phyloP scores from a whole-genome alignment of 495 filamentous ascomycete species.

The Neurospora intermedia region DNA sequence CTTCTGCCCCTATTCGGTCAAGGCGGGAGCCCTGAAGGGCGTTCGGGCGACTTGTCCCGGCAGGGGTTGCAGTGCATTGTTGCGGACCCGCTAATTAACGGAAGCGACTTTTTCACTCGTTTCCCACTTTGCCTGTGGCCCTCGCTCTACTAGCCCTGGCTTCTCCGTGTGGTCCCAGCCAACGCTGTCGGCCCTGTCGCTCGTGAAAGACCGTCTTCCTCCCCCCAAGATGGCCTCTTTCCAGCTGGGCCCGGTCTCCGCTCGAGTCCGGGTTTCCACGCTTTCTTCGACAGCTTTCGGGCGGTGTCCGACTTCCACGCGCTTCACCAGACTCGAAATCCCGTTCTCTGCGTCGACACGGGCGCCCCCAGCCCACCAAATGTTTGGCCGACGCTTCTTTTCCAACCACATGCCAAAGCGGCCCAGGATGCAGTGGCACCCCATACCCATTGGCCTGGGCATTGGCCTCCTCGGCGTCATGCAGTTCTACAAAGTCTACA shows the following conservation, averaged over 20 bases:
- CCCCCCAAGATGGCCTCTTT: constrained; percentile 14
- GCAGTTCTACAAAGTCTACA: constrained; percentile 69
- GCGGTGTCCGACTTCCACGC: constrained; percentile 8
- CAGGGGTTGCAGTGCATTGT: not conserved
- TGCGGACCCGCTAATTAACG: not conserved
- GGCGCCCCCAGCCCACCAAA: constrained; percentile 3
- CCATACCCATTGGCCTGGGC: constrained; percentile 86
- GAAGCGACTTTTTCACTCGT: not conserved
- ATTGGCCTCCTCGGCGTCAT: constrained; percentile 75
- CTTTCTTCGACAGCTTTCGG: constrained; percentile 6
- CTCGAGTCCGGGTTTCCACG: constrained; percentile 14
- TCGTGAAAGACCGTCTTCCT: not conserved
- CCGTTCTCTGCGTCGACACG: constrained; percentile 5
- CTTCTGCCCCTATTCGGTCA: not conserved
- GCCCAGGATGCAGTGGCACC: constrained; percentile 70
- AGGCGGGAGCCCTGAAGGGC: not conserved
- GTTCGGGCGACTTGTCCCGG: not conserved
- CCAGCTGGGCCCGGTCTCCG: constrained; percentile 13
- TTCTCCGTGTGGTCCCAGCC: not conserved
- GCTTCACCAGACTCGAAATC: constrained; percentile 2
- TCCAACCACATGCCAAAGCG: constrained; percentile 27
- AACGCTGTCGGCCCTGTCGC: not conserved
- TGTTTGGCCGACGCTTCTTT: constrained; percentile 16
- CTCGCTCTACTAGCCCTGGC: not conserved
- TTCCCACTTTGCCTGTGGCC: constrained; percentile 3